These are phyloP conservation scores for Takashimella koratensis DNA, from an alignment of 1,284 basidiomycete genomes.

Conservation along the genomic window DNA sequence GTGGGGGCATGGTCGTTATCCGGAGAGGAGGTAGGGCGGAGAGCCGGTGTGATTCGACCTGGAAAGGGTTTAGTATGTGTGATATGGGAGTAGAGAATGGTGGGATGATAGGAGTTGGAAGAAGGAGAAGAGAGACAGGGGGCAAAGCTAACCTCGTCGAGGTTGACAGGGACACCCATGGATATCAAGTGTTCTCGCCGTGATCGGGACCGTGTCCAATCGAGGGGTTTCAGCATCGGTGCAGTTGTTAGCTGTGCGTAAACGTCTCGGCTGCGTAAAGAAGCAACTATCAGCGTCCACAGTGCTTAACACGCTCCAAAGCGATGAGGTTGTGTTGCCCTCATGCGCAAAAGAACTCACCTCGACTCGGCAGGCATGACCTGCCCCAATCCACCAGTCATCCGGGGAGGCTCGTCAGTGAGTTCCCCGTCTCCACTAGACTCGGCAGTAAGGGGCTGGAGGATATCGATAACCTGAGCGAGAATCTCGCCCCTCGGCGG, in stretches of 20 bases:
- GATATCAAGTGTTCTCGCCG: constrained; percentile 82
- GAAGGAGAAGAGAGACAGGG: constrained; percentile 1
- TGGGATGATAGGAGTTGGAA: no score
- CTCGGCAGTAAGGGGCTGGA: constrained; percentile 61
- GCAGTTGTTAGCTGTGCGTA: constrained; percentile 59
- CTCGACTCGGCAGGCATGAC: constrained; percentile 63
- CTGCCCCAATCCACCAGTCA: constrained; percentile 73
- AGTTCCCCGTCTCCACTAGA: constrained; percentile 54
- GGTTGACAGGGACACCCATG: constrained; percentile 85
- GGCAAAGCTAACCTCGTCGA: constrained; percentile 67
- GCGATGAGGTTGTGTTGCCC: constrained; percentile 23
- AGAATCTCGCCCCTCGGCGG: constrained; percentile 59
- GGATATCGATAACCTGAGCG: constrained; percentile 61
- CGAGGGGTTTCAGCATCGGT: constrained; percentile 63
- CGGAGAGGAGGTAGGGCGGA: constrained; percentile 72
- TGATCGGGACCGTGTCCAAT: constrained; percentile 85
- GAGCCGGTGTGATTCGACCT: constrained; percentile 63
- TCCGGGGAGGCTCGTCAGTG: constrained; percentile 68
- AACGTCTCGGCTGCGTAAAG: constrained; percentile 61
- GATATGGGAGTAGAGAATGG: constrained; percentile 1
- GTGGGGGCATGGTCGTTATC: constrained; percentile 60
- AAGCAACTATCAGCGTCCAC: not conserved
- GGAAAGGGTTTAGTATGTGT: not conserved
- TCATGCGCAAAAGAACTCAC: constrained; percentile 51
- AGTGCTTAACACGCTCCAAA: not conserved